Evolutionary conservation across 495 filamentous ascomycete genomes (phyloP), one percentile per base, ranked within the genome.

Genomic region (Lophiotrema nucula): DNA sequence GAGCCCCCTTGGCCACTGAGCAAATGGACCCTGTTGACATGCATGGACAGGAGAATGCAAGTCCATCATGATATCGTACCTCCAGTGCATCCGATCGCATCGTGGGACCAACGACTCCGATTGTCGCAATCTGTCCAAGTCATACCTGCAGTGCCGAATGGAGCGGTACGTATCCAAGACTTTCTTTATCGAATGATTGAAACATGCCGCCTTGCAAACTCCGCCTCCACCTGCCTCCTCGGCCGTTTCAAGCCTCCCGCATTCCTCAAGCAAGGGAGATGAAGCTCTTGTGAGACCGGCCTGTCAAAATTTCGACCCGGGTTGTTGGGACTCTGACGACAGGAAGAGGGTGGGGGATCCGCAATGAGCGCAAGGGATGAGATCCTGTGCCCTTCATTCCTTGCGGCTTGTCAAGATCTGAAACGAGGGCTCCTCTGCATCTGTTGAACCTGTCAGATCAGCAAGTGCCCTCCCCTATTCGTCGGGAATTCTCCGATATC

Each of bases 71-170:
- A 79, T 76, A 5, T 77, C 77, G 39, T 98, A 98, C 68, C 79
- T 98, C 42, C 77, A 78, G 53, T 97, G 93, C 70, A 80, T 98
- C 58, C 92, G 90, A 64, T 83, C 79, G 48, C 82, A 84, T 42
- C 83, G 81, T 56, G 93, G 93, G 5, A 82, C 87, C 31, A 97
- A 97, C 62, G 87, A 92, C 55, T 77, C 87, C 47, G 85, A 90
- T 56, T 97, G 93, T 67, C 85, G 93, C 38, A 74, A 81, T 66
- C 72, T 96, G 53, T 89, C 91, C 22, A 97, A 96, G 72, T 80
- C 81, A 13, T 98, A 98, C 71, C 73, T 98, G 48, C 72, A 81
- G 37, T 98, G 93, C 71, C 83, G 93, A 37, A 98, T 98, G 93
- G 93, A 98, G 55, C 81, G 85, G 91, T 96, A 75, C 57, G 87